These are phyloP conservation scores for Neovahlkampfia damariscottae DNA, from an alignment of 78 protist genomes.

Conservation along the genomic window DNA sequence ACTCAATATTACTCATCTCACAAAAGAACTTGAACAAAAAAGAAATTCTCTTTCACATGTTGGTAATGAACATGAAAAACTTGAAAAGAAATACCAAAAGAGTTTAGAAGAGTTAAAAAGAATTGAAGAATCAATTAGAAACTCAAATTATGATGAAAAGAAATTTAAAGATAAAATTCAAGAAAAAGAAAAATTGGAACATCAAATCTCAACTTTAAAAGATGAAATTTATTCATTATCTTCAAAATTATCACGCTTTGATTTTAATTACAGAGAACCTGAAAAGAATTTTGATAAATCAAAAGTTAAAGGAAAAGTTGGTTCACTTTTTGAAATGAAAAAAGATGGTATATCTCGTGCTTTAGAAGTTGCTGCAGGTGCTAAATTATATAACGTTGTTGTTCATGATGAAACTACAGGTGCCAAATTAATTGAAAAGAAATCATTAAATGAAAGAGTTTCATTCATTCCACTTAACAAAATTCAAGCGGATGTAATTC, in stretches of 20 bases:
- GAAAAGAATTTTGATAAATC: slow-evolving; percentile 44
- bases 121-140: background rate
- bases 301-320: slow-evolving; percentile 52
- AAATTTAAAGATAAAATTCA: no score
- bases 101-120: no score
- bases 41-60: background rate
- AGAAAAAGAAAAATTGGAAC: no score
- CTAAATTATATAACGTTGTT: slow-evolving; percentile 77
- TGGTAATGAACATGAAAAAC: background rate
- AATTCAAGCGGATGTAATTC: slow-evolving; percentile 22
- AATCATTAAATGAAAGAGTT: slow-evolving; percentile 62
- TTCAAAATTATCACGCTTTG: slow-evolving; percentile 11
- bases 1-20: background rate
- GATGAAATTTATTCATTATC: slow-evolving; percentile 9
- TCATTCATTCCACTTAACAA: slow-evolving; percentile 94
- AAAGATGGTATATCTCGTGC: slow-evolving; percentile 46
- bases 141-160: no score
- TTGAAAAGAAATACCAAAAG: background rate
- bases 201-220: no score
- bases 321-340: no score
- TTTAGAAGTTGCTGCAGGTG: slow-evolving; percentile 82
- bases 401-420: slow-evolving; percentile 77
- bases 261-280: slow-evolving; percentile 67
- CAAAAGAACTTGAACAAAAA: background rate
- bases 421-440: slow-evolving; percentile 55